These are phyloP conservation scores for Claviceps lovelessii DNA, from an alignment of 2,329 filamentous ascomycete genomes.

Conservation along the genomic window DNA sequence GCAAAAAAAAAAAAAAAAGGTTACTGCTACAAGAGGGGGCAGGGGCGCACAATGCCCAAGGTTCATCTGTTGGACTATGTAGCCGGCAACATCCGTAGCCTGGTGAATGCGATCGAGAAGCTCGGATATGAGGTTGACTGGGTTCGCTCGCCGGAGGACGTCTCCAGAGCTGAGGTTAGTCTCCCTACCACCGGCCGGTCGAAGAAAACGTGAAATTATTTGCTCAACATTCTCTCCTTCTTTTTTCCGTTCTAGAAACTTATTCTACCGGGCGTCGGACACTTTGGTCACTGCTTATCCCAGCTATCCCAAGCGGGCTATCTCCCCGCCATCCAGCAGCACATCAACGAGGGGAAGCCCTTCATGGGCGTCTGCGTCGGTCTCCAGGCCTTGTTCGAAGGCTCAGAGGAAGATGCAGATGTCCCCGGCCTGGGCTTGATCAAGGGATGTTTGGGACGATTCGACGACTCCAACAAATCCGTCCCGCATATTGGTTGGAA, in stretches of 20 bases:
- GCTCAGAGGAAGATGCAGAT: slow-evolving; percentile 62
- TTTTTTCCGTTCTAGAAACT: slow-evolving; percentile 48
- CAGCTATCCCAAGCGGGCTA: slow-evolving; percentile 75
- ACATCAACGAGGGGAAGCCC: slow-evolving; percentile 83
- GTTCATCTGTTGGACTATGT: slow-evolving; percentile 79
- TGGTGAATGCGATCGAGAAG: slow-evolving; percentile 96
- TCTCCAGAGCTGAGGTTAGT: slow-evolving; percentile 65
- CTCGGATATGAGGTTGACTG: slow-evolving; percentile 86
- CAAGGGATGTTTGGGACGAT: slow-evolving; percentile 55
- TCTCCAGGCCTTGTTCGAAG: slow-evolving; percentile 75
- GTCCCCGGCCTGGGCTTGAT: slow-evolving; percentile 66
- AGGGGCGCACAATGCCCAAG: slow-evolving; percentile 46
- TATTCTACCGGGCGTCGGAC: slow-evolving; percentile 89
- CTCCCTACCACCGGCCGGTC: slow-evolving; percentile 2
- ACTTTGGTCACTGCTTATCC: slow-evolving; percentile 89
- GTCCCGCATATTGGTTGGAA: slow-evolving; percentile 99
- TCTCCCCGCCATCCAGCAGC: slow-evolving; percentile 63
- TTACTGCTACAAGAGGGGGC: background rate
- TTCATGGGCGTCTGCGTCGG: slow-evolving; percentile 98
- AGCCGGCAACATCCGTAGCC: slow-evolving; percentile 86
- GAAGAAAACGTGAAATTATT: too few species aligned
- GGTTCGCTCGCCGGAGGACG: slow-evolving; percentile 73
- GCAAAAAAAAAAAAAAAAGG: too few species aligned
- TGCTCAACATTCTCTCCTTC: too few species aligned
- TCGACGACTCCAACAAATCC: slow-evolving; percentile 63